Percentiles rank a stretch among this genome's conserved stretches.
These are phyloP conservation scores for Pugionium dolabratum DNA, from an alignment of 345 rosid species.

Conservation along the genomic window DNA sequence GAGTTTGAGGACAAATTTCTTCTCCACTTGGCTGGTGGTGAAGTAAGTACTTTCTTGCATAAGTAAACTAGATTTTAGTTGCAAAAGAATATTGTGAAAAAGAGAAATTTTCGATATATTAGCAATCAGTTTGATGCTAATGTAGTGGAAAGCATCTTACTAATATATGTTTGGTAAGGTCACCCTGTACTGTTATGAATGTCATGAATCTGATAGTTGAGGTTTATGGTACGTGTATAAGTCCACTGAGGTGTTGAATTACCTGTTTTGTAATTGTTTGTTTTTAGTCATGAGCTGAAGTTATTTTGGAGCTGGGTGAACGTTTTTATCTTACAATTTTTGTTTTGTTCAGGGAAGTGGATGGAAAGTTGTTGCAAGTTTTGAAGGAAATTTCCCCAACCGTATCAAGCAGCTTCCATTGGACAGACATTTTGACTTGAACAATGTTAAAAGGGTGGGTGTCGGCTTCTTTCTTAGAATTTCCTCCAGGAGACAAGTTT, in stretches of 20 bases:
- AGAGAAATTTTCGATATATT: neutral
- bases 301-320: neutral
- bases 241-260: neutral
- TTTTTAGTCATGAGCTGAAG: neutral
- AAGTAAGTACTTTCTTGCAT: conserved; percentile 55
- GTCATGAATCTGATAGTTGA: neutral
- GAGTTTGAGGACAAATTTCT: conserved; percentile 96
- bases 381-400: conserved; percentile 90
- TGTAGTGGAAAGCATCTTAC: neutral
- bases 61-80: conserved; percentile 3
- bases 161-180: neutral
- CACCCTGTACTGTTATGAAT: conserved; percentile 5
- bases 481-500: neutral
- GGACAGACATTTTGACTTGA: conserved; percentile 88
- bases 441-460: conserved; percentile 85
- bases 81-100: neutral
- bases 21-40: conserved; percentile 80
- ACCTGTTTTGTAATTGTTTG: conserved; percentile 18
- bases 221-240: neutral
- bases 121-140: neutral
- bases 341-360: conserved; percentile 74
- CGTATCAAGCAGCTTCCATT: conserved; percentile 90
- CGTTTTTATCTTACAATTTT: conserved; percentile 8
- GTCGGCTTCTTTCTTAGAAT: neutral
- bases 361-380: conserved; percentile 94